Evolutionary conservation across 108 stramenopile species (phyloP).

Genomic region (Fragilariopsis cylindrus): DNA sequence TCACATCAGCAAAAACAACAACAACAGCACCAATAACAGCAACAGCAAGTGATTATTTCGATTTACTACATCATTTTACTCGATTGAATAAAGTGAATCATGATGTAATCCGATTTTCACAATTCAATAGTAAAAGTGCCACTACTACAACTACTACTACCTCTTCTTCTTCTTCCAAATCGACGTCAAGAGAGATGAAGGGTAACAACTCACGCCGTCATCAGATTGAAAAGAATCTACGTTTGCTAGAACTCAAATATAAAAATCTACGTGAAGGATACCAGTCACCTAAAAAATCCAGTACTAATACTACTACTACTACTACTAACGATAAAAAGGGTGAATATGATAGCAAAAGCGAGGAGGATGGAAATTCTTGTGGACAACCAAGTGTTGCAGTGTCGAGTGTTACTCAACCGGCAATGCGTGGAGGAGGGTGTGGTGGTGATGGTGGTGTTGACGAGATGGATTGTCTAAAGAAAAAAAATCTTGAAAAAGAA

Average conservation of each 20-base stretch:
- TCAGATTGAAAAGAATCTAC: conserved; percentile 17
- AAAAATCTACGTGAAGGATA: conserved; percentile 7
- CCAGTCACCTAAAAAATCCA: background rate
- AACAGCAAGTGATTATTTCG: background rate
- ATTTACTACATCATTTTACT: conserved; percentile 7
- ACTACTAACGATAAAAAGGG: no score
- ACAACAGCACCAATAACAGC: background rate
- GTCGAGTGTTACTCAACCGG: no score
- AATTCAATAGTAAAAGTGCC: background rate
- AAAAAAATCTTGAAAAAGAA: no score
- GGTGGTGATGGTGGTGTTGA: no score
- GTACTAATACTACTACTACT: background rate
- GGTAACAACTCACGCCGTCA: background rate
- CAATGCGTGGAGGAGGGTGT: no score
- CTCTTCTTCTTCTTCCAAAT: no score
- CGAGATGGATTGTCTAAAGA: no score
- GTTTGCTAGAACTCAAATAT: conserved; percentile 6
- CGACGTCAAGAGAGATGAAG: background rate
- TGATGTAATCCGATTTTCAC: background rate
- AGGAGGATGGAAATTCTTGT: no score
- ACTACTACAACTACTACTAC: no score
- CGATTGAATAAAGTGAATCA: background rate
- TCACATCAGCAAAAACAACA: no score
- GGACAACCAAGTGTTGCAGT: no score
- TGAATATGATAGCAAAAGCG: no score